Evolutionary conservation across 2,329 filamentous ascomycete genomes (phyloP).

Genomic region (Gyromitra esculenta): DNA sequence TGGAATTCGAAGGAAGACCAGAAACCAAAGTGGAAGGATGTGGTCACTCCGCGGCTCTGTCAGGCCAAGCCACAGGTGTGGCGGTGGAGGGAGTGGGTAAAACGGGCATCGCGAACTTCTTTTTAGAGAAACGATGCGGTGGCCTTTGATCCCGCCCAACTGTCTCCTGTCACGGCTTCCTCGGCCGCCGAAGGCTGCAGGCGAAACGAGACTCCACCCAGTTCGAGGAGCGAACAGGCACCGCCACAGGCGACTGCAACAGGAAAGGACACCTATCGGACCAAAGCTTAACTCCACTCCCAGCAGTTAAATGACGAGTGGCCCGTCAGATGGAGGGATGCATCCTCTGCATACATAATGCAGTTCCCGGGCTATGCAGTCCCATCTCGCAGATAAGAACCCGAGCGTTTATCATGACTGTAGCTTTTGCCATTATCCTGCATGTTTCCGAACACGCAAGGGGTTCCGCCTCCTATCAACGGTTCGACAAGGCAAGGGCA

Average conservation of each 20-base stretch:
- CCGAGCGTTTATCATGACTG: not conserved
- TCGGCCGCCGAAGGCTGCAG: not conserved
- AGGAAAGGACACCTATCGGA: slow-evolving; percentile 37
- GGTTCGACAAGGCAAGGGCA: no score
- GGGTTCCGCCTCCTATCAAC: no score
- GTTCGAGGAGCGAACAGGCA: not conserved
- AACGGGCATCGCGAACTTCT: no score
- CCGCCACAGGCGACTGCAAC: not conserved
- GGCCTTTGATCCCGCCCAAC: no score
- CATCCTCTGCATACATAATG: not conserved
- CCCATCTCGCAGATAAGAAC: slow-evolving; percentile 9
- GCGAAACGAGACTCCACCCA: not conserved
- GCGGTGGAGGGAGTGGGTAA: not conserved
- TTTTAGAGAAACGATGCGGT: no score
- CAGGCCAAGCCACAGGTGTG: slow-evolving; percentile 33
- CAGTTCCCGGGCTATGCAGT: slow-evolving; percentile 11
- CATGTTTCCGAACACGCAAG: no score
- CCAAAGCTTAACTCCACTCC: slow-evolving; percentile 22
- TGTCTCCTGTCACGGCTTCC: no score
- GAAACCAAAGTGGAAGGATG: slow-evolving; percentile 13
- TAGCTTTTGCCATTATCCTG: not conserved
- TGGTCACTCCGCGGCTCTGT: slow-evolving; percentile 34
- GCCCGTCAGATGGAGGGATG: not conserved
- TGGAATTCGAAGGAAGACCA: slow-evolving; percentile 35
- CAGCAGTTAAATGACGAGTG: slow-evolving; percentile 9